phyloP scores from a whole-genome alignment of 2,329 filamentous ascomycete genomes.

The Aspergillus sp. region DNA sequence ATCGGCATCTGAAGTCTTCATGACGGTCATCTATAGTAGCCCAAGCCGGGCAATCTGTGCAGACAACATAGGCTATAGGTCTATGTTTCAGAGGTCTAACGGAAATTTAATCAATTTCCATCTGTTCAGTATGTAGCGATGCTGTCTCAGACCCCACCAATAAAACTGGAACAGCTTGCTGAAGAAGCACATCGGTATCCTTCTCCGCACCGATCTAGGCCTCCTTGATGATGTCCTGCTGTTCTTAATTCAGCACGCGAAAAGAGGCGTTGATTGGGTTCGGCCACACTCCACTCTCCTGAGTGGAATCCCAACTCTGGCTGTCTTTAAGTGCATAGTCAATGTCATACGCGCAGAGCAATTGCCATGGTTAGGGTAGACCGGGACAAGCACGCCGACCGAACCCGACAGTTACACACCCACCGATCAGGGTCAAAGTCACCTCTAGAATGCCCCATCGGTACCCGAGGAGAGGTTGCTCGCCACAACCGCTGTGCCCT shows the following conservation, averaged over 20 bases:
- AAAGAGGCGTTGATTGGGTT: background rate
- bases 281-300: background rate
- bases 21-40: no score
- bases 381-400: conserved; percentile 54
- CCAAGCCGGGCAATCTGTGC: no score
- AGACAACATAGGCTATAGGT: no score
- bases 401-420: conserved; percentile 52
- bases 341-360: conserved; percentile 33
- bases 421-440: conserved; percentile 40
- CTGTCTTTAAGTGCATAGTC: conserved; percentile 29
- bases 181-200: background rate
- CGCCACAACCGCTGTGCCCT: conserved; percentile 45
- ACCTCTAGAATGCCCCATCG: conserved; percentile 38
- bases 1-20: no score
- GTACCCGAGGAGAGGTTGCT: conserved; percentile 45
- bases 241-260: background rate
- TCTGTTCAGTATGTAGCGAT: no score
- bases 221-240: background rate
- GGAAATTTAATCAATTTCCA: no score
- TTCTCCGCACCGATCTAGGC: background rate
- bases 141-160: no score
- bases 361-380: no score
- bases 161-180: no score
- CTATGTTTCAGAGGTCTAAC: no score
- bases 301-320: conserved; percentile 13